Conservation (phyloP, 441 rosid genomes). For the Pelargonium cotyledonis region DNA sequence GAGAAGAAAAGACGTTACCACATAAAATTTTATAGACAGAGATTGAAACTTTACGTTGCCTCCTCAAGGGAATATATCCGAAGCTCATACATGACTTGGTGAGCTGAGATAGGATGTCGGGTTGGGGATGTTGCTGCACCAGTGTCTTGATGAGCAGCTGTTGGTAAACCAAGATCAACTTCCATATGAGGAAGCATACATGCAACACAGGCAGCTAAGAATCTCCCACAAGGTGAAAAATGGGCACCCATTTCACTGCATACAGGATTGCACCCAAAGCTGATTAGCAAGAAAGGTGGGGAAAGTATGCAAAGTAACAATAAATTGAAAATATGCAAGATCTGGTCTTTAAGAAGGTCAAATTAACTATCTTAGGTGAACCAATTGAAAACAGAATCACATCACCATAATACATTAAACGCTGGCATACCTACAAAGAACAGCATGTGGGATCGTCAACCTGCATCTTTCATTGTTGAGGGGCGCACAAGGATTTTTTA, state of each 20-base stretch:
- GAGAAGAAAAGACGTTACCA: constrained; percentile 7
- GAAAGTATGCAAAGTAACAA: constrained; percentile 4
- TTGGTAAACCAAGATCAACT: constrained; percentile 58
- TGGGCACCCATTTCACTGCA: constrained; percentile 99
- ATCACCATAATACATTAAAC: neutral
- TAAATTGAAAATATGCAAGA: neutral
- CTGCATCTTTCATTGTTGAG: constrained; percentile 51
- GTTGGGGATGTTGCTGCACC: constrained; percentile 79
- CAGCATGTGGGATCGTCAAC: constrained; percentile 76
- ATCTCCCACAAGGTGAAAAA: constrained; percentile 94
- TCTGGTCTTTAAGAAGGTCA: neutral
- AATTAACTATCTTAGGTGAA: neutral
- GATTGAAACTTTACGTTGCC: constrained; percentile 56
- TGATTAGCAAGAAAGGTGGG: constrained; percentile 11
- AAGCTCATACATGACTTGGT: constrained; percentile 84
- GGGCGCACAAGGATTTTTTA: constrained; percentile 47
- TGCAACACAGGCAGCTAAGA: constrained; percentile 85
- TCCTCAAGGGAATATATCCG: constrained; percentile 86
- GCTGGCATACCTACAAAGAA: constrained; percentile 68
- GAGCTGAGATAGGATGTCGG: constrained; percentile 75
- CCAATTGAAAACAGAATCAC: neutral
- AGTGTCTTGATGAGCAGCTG: constrained; percentile 41
- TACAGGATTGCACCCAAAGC: constrained; percentile 18
- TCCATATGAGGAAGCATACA: constrained; percentile 69
- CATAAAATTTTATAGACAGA: constrained; percentile 8